Evolutionary conservation across 305 asterid genomes (phyloP).

Genomic region (Andrographis paniculata): DNA sequence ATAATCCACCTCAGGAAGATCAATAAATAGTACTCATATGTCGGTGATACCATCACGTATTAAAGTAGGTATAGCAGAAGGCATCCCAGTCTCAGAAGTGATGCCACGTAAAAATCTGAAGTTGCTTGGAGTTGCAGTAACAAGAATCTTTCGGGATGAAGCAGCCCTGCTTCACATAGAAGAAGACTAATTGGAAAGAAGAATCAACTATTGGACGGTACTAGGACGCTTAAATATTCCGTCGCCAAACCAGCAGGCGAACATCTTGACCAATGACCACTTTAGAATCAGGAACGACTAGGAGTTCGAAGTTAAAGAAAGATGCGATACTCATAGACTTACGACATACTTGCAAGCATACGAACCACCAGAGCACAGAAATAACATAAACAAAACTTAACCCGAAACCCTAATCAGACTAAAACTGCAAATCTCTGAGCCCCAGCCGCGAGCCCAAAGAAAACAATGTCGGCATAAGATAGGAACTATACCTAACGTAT

Average conservation of each 20-base stretch:
- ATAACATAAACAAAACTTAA: too few relatives aligned
- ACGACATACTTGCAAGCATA: too few relatives aligned
- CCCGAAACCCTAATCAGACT: too few relatives aligned
- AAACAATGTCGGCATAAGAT: too few relatives aligned
- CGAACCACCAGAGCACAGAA: too few relatives aligned
- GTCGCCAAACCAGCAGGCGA: constrained; percentile 4
- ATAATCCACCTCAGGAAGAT: constrained; percentile 5
- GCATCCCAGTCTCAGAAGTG: constrained; percentile 25
- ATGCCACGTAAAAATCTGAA: constrained; percentile 25
- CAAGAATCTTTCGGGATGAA: constrained; percentile 13
- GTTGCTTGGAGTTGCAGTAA: constrained; percentile 17
- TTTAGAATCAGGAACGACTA: not conserved
- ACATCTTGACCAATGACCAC: not conserved
- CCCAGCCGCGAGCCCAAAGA: too few relatives aligned
- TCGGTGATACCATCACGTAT: constrained; percentile 33
- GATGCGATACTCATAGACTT: too few relatives aligned
- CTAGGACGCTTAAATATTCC: constrained; percentile 6
- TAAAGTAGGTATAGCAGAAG: constrained; percentile 28
- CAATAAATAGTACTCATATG: not conserved
- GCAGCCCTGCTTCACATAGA: constrained; percentile 20
- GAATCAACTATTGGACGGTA: constrained; percentile 2
- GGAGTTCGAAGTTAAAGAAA: not conserved
- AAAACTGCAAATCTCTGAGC: too few relatives aligned
- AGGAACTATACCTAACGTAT: constrained; percentile 9
- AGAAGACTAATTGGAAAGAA: constrained; percentile 14